phyloP scores from a whole-genome alignment of 441 rosid genomes.

The Erodium trifolium region DNA sequence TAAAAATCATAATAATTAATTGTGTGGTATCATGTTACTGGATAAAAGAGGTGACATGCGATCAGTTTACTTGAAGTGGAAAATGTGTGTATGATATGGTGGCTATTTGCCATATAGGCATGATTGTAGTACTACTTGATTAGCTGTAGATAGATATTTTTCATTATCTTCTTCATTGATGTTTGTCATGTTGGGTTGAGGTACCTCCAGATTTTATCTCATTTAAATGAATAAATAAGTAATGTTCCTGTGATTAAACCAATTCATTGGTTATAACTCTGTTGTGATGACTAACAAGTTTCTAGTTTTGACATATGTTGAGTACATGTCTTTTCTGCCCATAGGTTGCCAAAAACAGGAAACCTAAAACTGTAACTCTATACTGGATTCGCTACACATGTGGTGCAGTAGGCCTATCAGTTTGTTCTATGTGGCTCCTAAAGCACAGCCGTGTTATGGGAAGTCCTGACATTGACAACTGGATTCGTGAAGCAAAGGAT shows the following conservation, averaged over 20 bases:
- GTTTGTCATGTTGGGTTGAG: neutral
- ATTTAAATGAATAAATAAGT: no score
- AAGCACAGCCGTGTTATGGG: constrained; percentile 88
- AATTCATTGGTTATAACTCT: neutral
- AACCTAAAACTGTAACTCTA: constrained; percentile 59
- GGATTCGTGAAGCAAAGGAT: constrained; percentile 73
- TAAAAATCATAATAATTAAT: neutral
- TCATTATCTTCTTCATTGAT: neutral
- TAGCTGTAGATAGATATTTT: neutral
- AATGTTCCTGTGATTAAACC: neutral
- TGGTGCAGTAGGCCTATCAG: constrained; percentile 73
- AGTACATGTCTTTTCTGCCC: constrained; percentile 12
- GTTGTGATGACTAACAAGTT: neutral
- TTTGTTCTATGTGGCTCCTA: constrained; percentile 72
- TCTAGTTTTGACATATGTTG: constrained; percentile 4
- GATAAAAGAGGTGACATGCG: neutral
- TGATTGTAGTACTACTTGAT: neutral
- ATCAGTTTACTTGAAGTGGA: neutral
- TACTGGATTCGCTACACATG: constrained; percentile 76
- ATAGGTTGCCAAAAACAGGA: constrained; percentile 70
- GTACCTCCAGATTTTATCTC: neutral
- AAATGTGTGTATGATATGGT: neutral
- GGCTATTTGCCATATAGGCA: neutral
- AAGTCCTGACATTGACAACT: constrained; percentile 81
- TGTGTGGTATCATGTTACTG: neutral